Base-by-base conservation (phyloP, 208 protist species). In the Leishmania braziliensis region DNA sequence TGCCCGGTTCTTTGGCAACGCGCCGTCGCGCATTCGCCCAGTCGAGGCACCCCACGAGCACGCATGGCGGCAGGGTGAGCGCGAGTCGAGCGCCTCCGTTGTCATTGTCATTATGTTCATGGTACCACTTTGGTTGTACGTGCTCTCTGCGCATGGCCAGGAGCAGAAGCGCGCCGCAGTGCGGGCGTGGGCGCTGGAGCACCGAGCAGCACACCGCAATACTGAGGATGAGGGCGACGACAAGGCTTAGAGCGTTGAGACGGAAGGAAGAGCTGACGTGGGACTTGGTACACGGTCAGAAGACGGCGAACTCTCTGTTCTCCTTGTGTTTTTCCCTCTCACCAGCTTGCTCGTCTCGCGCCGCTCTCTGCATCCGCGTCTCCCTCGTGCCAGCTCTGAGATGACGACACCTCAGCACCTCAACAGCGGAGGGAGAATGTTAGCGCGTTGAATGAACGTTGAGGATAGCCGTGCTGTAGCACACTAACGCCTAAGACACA, bases 51-150 rank as follows among this genome's bases (percentile, higher is more conserved):
- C 90, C 26, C 14, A 48, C 16, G 84, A 90, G 75, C 70, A 86
- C 74, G 58, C 79, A 20, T 77, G 84, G 33, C 79, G 90, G 48
- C 90, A 93, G 71, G 89, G 82, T 39, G 88, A 91, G 78, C 83
- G 88, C 2, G 90, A 93, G 75, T 78, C 84, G 71, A 93, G 88
- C 81, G 88, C 84, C 20, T 83, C 77, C 8, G 39, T 93, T n/a
- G 80, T 88, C 2, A 74, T 92, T n/a, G 90, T 82, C 23, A 78
- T 90, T 29, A 90, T 93, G 86, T 83, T 93, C 65, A 81, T 88
- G 14, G 77, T 91, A 26, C 90, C 90, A 26, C 56, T 91, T 3
- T 93, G 90, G 88, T 56, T 93, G 46, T 84, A 90, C 69, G 85
- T 89, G 66, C 79, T 93, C 4, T 79, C 81, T 2, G 90, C 84